Evolutionary conservation across 164 flowering plant species (phyloP).

Genomic region (Tinospora cordifolia): DNA sequence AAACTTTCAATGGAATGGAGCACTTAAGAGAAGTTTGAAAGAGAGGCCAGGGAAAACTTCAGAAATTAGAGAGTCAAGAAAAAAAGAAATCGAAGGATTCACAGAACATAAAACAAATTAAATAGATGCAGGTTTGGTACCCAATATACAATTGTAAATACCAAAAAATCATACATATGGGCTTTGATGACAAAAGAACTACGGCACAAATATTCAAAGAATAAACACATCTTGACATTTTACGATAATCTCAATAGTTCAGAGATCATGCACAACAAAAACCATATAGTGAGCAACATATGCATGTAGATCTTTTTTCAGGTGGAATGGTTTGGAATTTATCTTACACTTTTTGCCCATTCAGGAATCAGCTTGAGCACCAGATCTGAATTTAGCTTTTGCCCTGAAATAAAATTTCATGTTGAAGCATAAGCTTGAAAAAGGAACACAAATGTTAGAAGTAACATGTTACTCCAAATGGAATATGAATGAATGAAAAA

Average conservation of each 20-base stretch:
- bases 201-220: no score
- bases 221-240: background rate
- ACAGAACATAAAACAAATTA: no score
- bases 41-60: background rate
- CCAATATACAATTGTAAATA: no score
- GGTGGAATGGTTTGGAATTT: background rate
- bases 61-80: background rate
- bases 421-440: background rate
- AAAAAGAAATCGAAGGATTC: no score
- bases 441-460: background rate
- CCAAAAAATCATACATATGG: no score
- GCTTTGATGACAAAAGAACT: no score
- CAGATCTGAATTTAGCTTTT: conserved; percentile 40
- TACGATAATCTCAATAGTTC: background rate
- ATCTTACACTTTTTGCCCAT: conserved; percentile 71
- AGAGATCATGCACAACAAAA: background rate
- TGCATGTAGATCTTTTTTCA: background rate
- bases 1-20: background rate
- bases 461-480: no score
- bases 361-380: conserved; percentile 56
- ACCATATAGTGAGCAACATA: background rate
- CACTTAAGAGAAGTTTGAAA: background rate
- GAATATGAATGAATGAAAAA: no score
- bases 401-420: conserved; percentile 28
- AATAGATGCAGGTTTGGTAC: no score